These are phyloP conservation scores for Macadamia integrifolia DNA, from an alignment of 164 flowering plant species.

Conservation along the genomic window DNA sequence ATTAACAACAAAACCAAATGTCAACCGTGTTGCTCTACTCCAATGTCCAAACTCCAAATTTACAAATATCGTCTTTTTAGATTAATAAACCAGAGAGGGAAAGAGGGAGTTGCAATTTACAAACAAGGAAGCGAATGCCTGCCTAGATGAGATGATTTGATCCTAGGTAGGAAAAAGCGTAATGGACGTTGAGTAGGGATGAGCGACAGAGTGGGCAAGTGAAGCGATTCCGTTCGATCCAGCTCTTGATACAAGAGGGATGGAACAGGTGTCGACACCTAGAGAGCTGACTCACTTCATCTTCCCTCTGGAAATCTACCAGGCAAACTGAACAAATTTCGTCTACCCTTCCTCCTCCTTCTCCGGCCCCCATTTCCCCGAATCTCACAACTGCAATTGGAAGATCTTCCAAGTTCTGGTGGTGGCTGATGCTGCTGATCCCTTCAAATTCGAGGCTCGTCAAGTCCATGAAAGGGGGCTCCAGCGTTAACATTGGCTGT, in stretches of 20 bases:
- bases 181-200: background rate
- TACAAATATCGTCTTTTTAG: too few species aligned
- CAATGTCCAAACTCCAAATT: too few species aligned
- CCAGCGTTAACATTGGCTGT: too few species aligned
- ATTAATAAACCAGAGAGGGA: too few species aligned
- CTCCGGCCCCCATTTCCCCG: background rate
- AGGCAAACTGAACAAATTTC: conserved; percentile 16
- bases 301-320: conserved; percentile 12
- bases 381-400: background rate
- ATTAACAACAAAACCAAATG: too few species aligned
- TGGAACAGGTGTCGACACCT: conserved; percentile 17
- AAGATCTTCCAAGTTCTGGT: background rate
- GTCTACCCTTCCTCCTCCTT: background rate
- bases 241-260: conserved; percentile 6
- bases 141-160: too few species aligned
- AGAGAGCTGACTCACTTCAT: conserved; percentile 14
- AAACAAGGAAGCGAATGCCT: too few species aligned
- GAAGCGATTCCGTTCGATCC: conserved; percentile 11
- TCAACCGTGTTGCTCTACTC: too few species aligned
- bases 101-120: too few species aligned
- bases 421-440: background rate
- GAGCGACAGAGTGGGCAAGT: conserved; percentile 22
- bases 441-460: too few species aligned
- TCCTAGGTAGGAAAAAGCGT: too few species aligned
- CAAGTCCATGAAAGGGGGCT: too few species aligned